A percentile compares a stretch with the other conserved stretches of the same genome.
Conservation (phyloP, 2,329 filamentous ascomycete species). For the Botryotinia convoluta region DNA sequence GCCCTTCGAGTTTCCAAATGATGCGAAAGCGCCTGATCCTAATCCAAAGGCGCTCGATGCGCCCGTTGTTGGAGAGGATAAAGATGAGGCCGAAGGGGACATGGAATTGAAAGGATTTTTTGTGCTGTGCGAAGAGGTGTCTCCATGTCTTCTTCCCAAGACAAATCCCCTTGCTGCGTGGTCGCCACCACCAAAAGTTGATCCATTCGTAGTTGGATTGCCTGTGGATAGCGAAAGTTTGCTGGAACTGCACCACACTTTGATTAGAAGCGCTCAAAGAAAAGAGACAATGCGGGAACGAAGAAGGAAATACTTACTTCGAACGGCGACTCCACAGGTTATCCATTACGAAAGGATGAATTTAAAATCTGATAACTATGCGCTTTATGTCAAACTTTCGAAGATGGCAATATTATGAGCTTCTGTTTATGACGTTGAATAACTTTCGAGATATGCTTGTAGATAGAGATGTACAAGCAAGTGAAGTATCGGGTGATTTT, state of each 20-base stretch:
- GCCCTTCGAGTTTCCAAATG: constrained; percentile 85
- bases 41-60: constrained; percentile 90
- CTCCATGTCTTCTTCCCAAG: constrained; percentile 72
- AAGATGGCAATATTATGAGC: constrained; percentile 21
- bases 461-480: neutral
- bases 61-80: constrained; percentile 43
- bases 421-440: constrained; percentile 22
- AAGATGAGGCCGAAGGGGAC: constrained; percentile 19
- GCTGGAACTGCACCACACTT: constrained; percentile 45
- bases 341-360: constrained; percentile 35
- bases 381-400: constrained; percentile 23
- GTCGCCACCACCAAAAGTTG: constrained; percentile 41
- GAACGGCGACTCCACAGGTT: constrained; percentile 74
- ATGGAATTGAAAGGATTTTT: constrained; percentile 72
- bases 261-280: constrained; percentile 20
- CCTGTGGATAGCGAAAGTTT: constrained; percentile 82
- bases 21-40: constrained; percentile 92
- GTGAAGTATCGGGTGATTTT: neutral
- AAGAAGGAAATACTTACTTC: constrained; percentile 55
- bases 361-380: constrained; percentile 12
- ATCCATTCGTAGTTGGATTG: constrained; percentile 47
- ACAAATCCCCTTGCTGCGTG: constrained; percentile 60
- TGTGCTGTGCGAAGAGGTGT: constrained; percentile 68
- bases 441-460: constrained; percentile 19
- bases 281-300: constrained; percentile 11